Conservation (phyloP, 805 yeast species). For the Zygoascus bituminiphila region DNA sequence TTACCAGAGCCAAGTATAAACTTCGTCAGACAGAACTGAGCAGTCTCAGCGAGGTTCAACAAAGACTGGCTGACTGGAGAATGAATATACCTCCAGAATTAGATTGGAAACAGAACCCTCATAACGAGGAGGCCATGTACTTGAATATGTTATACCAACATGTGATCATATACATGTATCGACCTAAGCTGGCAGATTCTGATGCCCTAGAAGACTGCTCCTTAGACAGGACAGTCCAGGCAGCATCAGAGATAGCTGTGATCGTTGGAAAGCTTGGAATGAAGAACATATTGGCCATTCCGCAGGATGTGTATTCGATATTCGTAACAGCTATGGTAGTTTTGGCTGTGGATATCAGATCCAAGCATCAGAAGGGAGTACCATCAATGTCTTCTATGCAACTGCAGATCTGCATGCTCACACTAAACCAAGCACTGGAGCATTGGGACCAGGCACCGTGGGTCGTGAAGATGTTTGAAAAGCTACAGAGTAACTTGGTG, state of each 20-base stretch:
- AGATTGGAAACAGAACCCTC: constrained; percentile 7
- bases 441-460: constrained; percentile 15
- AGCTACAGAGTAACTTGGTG: neutral
- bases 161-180: constrained; percentile 9
- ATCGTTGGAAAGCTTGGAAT: constrained; percentile 4
- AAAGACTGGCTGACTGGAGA: constrained; percentile 6
- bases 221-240: constrained; percentile 6
- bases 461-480: constrained; percentile 4
- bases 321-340: constrained; percentile 11
- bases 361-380: neutral
- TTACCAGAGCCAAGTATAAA: constrained; percentile 6
- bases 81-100: constrained; percentile 4
- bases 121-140: constrained; percentile 2
- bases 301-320: constrained; percentile 9
- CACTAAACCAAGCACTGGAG: constrained; percentile 10
- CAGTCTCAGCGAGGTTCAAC: neutral
- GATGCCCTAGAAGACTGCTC: constrained; percentile 7
- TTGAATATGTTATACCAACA: constrained; percentile 9
- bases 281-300: constrained; percentile 1
- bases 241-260: constrained; percentile 7
- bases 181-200: constrained; percentile 9
- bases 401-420: constrained; percentile 11
- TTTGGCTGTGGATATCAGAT: constrained; percentile 1
- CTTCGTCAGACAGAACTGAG: constrained; percentile 3
- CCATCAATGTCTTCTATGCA: constrained; percentile 3